Conservation (phyloP, 1,284 basidiomycete species). For the Ceratobasidium sp. region DNA sequence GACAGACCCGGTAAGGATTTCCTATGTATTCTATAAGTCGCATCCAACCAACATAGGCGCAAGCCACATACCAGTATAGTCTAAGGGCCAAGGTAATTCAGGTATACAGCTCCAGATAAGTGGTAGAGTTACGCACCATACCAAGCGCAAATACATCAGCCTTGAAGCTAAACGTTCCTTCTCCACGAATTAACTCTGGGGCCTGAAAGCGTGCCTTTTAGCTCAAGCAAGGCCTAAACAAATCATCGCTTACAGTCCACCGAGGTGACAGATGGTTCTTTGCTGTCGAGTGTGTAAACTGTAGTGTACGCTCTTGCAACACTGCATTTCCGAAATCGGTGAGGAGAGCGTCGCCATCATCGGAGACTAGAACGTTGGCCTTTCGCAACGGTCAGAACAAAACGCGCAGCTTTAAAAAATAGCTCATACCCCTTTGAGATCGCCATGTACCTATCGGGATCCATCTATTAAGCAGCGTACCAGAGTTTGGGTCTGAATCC, state of each 20-base stretch:
- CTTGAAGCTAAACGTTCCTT: background rate
- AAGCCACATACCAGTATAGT: background rate
- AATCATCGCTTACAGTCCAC: background rate
- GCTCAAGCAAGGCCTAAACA: too few relatives aligned
- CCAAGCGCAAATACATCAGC: background rate
- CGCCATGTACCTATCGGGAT: conserved; percentile 18
- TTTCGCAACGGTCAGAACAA: background rate
- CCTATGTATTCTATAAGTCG: background rate
- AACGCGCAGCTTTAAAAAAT: background rate
- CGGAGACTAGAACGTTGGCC: conserved; percentile 16
- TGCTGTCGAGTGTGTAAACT: background rate
- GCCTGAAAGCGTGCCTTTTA: too few relatives aligned
- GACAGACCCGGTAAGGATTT: conserved; percentile 14
- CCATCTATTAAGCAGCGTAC: background rate
- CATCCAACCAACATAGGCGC: background rate
- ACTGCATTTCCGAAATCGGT: conserved; percentile 34
- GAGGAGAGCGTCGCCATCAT: conserved; percentile 5
- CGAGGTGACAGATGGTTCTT: background rate
- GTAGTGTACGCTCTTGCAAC: background rate
- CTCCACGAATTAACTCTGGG: background rate
- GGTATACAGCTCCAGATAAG: too few relatives aligned
- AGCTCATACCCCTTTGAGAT: conserved; percentile 21
- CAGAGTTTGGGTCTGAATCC: background rate
- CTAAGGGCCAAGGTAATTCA: background rate
- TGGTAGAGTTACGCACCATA: background rate